Percentiles rank a stretch among this genome's conserved stretches.
phyloP scores from a whole-genome alignment of 2,329 filamentous ascomycete genomes.

The Alternaria metachromatica region DNA sequence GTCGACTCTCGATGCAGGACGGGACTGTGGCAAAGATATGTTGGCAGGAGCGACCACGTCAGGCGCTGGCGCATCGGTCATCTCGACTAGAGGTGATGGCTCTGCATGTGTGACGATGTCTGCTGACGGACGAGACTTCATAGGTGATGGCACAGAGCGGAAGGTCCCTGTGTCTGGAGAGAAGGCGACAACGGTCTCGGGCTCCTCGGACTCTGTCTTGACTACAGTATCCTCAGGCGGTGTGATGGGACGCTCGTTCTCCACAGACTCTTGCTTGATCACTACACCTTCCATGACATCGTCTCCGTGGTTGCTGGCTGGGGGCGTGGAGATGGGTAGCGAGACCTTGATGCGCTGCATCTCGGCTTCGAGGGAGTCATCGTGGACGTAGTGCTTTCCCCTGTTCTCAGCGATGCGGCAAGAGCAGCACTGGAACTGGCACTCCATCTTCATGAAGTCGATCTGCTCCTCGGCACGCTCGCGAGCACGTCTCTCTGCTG shows the following conservation, averaged over 20 bases:
- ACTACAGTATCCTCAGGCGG: conserved; percentile 22
- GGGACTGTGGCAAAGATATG: conserved; percentile 14
- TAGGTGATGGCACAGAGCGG: conserved; percentile 40
- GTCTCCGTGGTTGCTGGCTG: conserved; percentile 67
- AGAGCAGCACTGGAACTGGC: conserved; percentile 70
- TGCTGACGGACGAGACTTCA: conserved; percentile 25
- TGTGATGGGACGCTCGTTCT: conserved; percentile 28
- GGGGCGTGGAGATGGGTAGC: conserved; percentile 65
- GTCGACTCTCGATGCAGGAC: conserved; percentile 15
- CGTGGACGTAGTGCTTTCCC: conserved; percentile 49
- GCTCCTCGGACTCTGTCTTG: conserved; percentile 4
- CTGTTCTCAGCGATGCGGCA: conserved; percentile 56
- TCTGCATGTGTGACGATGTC: conserved; percentile 17
- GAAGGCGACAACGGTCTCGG: conserved; percentile 39
- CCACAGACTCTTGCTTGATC: conserved; percentile 29
- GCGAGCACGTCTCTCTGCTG: conserved; percentile 64
- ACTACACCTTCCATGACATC: conserved; percentile 43
- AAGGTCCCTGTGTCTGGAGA: conserved; percentile 50
- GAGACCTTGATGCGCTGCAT: conserved; percentile 51
- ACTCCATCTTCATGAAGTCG: conserved; percentile 79
- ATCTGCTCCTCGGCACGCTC: conserved; percentile 74
- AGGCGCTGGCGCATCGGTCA: conserved; percentile 27
- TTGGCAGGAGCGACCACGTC: conserved; percentile 23
- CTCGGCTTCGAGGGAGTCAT: conserved; percentile 42
- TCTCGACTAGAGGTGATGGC: conserved; percentile 27